A percentile compares a stretch with the other conserved stretches of the same genome.
These are phyloP conservation scores for Saprolegnia parasitica DNA, from an alignment of 352 stramenopile genomes.

Conservation along the genomic window DNA sequence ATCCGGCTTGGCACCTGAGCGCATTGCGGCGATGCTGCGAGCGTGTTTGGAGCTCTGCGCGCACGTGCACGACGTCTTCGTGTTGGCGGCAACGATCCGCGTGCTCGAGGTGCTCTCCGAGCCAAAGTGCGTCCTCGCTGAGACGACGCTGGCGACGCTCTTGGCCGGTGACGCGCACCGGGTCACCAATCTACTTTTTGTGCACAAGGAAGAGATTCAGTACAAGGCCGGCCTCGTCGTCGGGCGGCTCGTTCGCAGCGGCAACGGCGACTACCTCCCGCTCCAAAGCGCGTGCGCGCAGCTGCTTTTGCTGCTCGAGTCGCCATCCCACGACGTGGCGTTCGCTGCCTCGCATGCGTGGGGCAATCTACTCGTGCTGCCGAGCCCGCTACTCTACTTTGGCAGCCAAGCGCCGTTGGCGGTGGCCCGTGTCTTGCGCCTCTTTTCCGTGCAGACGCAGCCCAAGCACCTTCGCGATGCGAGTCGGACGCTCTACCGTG, in stretches of 20 bases:
- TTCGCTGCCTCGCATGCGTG: conserved; percentile 23
- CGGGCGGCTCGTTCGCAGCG: conserved; percentile 11
- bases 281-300: conserved; percentile 4
- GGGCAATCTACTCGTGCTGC: conserved; percentile 15
- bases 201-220: conserved; percentile 16
- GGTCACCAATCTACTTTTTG: conserved; percentile 20
- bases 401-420: background rate
- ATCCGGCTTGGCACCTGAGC: background rate
- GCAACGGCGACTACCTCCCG: background rate
- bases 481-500: conserved; percentile 18
- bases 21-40: background rate
- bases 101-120: conserved; percentile 19
- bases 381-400: background rate
- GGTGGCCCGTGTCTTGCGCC: background rate
- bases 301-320: conserved; percentile 11
- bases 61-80: background rate
- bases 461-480: conserved; percentile 24
- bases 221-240: conserved; percentile 3
- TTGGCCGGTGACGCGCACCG: conserved; percentile 6
- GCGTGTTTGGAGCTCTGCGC: conserved; percentile 7
- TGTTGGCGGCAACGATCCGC: background rate
- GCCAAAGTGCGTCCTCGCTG: background rate
- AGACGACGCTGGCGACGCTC: conserved; percentile 6
- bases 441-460: background rate
- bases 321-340: conserved; percentile 20